These are phyloP conservation scores for Ophiostoma novo-ulmi DNA, from an alignment of 2,329 filamentous ascomycete genomes.

Conservation along the genomic window DNA sequence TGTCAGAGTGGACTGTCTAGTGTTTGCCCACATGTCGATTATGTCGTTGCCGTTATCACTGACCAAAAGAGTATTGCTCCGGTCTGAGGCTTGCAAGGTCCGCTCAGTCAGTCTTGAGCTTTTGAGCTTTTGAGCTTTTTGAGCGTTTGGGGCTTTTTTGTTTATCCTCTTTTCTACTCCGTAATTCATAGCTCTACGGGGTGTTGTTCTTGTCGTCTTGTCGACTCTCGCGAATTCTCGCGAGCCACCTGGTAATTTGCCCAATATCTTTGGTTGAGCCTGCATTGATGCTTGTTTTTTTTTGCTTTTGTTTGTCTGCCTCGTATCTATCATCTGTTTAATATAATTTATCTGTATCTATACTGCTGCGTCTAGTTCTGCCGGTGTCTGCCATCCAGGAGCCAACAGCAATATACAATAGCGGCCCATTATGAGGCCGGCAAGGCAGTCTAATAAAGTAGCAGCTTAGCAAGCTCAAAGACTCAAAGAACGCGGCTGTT, in stretches of 20 bases:
- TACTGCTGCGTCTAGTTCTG: background rate
- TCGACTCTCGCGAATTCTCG: background rate
- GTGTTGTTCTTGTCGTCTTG: too few species aligned
- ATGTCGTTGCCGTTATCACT: constrained; percentile 1
- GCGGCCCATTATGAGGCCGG: background rate
- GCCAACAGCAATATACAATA: background rate
- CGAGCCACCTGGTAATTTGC: background rate
- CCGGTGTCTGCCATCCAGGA: too few species aligned
- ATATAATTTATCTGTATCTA: background rate
- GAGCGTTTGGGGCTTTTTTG: background rate
- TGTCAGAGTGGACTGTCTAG: background rate
- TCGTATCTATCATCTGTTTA: background rate
- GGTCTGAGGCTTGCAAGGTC: background rate
- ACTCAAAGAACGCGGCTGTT: background rate
- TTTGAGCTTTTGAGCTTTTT: background rate
- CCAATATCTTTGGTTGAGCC: background rate
- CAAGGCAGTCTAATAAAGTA: background rate
- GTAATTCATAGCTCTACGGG: background rate
- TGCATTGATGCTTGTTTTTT: background rate
- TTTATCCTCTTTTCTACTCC: background rate
- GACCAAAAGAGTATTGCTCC: constrained; percentile 13
- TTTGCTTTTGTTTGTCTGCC: too few species aligned
- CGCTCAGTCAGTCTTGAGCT: background rate
- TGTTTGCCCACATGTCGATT: constrained; percentile 2
- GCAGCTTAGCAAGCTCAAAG: background rate